These are phyloP conservation scores for Penicillium thymicola DNA, from an alignment of 2,329 filamentous ascomycete species.

Conservation along the genomic window DNA sequence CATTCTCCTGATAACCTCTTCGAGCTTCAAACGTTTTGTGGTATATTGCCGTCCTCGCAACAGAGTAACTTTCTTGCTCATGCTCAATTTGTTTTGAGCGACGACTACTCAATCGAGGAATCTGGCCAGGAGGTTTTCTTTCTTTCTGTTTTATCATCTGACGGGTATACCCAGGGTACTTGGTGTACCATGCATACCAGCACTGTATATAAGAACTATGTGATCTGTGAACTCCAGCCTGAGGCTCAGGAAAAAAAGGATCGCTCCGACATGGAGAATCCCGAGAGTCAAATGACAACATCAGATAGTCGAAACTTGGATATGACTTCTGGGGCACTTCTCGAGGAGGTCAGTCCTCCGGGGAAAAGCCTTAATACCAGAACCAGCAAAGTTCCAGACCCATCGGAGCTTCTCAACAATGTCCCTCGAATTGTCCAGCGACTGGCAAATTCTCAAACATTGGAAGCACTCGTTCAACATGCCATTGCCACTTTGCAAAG, in stretches of 20 bases:
- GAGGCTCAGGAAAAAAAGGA: constrained; percentile 45
- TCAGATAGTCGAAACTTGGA: not conserved
- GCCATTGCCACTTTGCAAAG: constrained; percentile 79
- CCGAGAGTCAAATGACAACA: not conserved
- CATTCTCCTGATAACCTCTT: constrained; percentile 74
- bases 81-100: constrained; percentile 76
- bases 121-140: constrained; percentile 84
- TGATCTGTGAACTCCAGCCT: constrained; percentile 83
- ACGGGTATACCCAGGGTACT: constrained; percentile 58
- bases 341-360: not conserved
- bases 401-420: constrained; percentile 75
- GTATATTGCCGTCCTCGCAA: constrained; percentile 78
- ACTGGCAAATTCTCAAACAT: constrained; percentile 65
- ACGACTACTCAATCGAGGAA: constrained; percentile 66
- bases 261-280: not conserved
- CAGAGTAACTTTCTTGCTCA: constrained; percentile 76
- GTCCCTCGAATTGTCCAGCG: constrained; percentile 88
- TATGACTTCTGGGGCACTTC: not conserved
- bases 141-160: constrained; percentile 61
- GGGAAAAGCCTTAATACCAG: not conserved
- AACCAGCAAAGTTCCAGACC: not conserved
- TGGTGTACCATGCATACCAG: constrained; percentile 87
- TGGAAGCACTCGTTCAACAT: constrained; percentile 73
- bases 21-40: constrained; percentile 67
- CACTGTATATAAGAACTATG: constrained; percentile 60